Conservation (phyloP, 2,329 filamentous ascomycete species). For the Paraconiothyrium brasiliense region DNA sequence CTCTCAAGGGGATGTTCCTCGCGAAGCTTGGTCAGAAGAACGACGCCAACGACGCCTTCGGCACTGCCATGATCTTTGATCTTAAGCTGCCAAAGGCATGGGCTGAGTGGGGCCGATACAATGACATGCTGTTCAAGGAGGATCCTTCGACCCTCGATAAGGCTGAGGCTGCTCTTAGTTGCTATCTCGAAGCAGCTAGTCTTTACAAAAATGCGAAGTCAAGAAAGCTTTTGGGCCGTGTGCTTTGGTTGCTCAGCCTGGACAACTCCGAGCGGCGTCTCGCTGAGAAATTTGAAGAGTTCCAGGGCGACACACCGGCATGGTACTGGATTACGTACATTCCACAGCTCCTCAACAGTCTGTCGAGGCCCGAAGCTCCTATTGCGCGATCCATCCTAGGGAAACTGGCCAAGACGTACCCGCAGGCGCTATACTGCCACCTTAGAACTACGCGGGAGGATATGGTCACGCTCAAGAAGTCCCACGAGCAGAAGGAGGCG, state of each 20-base stretch:
- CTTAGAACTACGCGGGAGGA: conserved; percentile 93
- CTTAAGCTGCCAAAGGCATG: conserved; percentile 95
- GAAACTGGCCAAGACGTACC: conserved; percentile 95
- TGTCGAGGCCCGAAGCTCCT: conserved; percentile 89
- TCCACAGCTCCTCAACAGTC: conserved; percentile 89
- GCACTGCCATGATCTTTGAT: conserved; percentile 94
- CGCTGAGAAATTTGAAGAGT: conserved; percentile 88
- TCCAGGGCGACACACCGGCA: conserved; percentile 95
- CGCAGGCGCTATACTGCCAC: conserved; percentile 94
- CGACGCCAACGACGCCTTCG: conserved; percentile 93
- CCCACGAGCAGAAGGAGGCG: conserved; percentile 69
- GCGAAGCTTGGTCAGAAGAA: conserved; percentile 91
- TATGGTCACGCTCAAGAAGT: conserved; percentile 90
- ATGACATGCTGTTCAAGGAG: conserved; percentile 94
- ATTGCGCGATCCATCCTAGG: conserved; percentile 86
- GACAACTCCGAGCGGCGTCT: conserved; percentile 88
- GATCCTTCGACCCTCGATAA: conserved; percentile 82
- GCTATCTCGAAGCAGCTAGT: conserved; percentile 93
- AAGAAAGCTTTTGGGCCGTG: conserved; percentile 88
- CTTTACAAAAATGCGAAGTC: conserved; percentile 98
- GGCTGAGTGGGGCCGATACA: conserved; percentile 99
- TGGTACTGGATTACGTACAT: conserved; percentile 99
- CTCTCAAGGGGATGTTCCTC: conserved; percentile 98
- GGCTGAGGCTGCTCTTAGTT: conserved; percentile 91
- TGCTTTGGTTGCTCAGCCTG: conserved; percentile 93